Percentiles rank a stretch among this genome's conserved stretches.
Evolutionary conservation across 148 eudicot species (phyloP).

Genomic region (Chenopodium berlandieri): DNA sequence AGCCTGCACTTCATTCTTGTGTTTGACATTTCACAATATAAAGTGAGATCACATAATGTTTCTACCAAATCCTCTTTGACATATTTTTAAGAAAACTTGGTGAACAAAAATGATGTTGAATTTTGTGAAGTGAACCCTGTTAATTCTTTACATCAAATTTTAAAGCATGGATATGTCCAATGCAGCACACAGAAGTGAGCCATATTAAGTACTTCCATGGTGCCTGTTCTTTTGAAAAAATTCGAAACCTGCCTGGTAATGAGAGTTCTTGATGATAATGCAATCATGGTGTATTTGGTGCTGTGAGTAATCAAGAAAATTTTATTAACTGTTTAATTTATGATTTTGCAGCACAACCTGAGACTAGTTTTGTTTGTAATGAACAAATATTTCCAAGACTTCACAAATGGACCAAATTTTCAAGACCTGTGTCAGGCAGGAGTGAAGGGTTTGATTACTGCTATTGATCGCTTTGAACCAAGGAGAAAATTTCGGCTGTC

Average conservation of each 20-base stretch:
- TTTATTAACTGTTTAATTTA: not conserved
- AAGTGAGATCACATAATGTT: not conserved
- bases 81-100: not conserved
- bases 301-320: not conserved
- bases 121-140: not conserved
- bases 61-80: not conserved
- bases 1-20: not conserved
- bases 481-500: slow-evolving; percentile 66
- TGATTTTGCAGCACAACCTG: slow-evolving; percentile 80
- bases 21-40: not conserved
- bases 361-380: slow-evolving; percentile 82
- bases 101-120: not conserved
- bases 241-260: not conserved
- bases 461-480: slow-evolving; percentile 95
- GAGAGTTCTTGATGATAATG: not conserved
- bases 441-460: slow-evolving; percentile 81
- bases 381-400: slow-evolving; percentile 90
- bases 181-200: not conserved
- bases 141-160: not conserved
- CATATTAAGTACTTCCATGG: not conserved
- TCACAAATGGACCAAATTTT: slow-evolving; percentile 61
- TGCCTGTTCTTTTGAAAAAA: not conserved
- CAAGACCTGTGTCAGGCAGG: slow-evolving; percentile 98
- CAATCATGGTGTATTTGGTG: not conserved
- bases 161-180: not conserved